Percentiles rank a stretch among this genome's conserved stretches.
These are phyloP conservation scores for Scutellaria baicalensis DNA, from an alignment of 257 asterid species.

Conservation along the genomic window DNA sequence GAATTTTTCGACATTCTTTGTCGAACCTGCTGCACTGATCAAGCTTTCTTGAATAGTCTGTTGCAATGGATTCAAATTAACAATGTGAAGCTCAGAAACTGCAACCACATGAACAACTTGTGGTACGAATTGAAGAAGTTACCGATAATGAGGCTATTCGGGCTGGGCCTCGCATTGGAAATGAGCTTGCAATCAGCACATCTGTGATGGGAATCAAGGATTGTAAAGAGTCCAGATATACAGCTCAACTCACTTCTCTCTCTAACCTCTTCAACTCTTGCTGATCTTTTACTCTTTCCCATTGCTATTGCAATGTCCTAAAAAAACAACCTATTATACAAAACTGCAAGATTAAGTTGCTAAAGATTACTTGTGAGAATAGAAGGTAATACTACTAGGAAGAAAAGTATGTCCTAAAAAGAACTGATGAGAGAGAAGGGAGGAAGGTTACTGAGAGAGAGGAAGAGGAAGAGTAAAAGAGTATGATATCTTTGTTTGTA, in stretches of 20 bases:
- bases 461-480: neutral
- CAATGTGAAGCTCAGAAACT: neutral
- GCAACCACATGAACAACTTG: neutral
- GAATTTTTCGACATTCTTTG: constrained; percentile 24
- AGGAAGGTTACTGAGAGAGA: neutral
- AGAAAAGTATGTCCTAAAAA: constrained; percentile 13
- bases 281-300: constrained; percentile 31
- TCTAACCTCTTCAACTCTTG: too few relatives aligned
- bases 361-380: too few relatives aligned
- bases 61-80: neutral
- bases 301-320: neutral
- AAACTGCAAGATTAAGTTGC: too few relatives aligned
- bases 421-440: constrained; percentile 6
- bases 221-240: constrained; percentile 28
- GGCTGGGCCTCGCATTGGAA: too few relatives aligned
- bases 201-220: constrained; percentile 24
- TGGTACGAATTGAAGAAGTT: neutral
- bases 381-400: constrained; percentile 6
- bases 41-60: constrained; percentile 21
- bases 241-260: constrained; percentile 30
- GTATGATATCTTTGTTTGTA: constrained; percentile 11
- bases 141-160: constrained; percentile 14
- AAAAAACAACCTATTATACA: neutral
- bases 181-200: constrained; percentile 10
- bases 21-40: constrained; percentile 18